phyloP scores from a whole-genome alignment of 192 early-diverging fungal species.

The Entrophospora sp. region DNA sequence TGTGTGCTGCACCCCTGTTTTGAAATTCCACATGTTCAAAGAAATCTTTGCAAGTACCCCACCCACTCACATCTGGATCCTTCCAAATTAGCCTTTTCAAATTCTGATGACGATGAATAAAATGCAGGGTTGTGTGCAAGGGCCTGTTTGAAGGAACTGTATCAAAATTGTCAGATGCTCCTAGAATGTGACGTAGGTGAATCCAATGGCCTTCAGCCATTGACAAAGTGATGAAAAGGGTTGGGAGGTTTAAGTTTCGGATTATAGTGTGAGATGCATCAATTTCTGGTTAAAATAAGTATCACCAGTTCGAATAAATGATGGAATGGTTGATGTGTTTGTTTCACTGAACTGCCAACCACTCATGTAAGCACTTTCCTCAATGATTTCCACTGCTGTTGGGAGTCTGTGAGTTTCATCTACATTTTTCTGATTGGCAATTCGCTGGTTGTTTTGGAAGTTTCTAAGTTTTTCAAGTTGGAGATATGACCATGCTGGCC shows the following conservation, averaged over 20 bases:
- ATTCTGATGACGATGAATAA: neutral
- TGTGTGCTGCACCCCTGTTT: neutral
- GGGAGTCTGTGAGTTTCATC: neutral
- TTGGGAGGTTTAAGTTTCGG: neutral
- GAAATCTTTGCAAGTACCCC: neutral
- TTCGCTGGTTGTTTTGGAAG: neutral
- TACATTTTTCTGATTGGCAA: neutral
- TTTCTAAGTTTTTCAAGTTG: constrained; percentile 1
- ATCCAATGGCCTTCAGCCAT: neutral
- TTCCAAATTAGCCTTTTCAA: neutral
- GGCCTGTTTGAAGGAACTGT: neutral
- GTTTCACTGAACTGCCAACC: neutral
- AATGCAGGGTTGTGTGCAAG: neutral
- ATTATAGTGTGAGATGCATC: neutral
- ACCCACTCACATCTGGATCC: neutral
- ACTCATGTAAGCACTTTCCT: neutral
- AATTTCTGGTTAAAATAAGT: neutral
- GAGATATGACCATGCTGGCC: neutral
- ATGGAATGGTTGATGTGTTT: neutral
- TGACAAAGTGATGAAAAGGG: neutral
- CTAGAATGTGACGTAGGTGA: neutral
- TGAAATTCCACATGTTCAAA: constrained; percentile 12
- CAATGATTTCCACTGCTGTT: neutral
- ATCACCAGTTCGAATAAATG: neutral
- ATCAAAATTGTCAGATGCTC: neutral